These are phyloP conservation scores for Schizophyllum commune DNA, from an alignment of 1,284 basidiomycete species.

Conservation along the genomic window DNA sequence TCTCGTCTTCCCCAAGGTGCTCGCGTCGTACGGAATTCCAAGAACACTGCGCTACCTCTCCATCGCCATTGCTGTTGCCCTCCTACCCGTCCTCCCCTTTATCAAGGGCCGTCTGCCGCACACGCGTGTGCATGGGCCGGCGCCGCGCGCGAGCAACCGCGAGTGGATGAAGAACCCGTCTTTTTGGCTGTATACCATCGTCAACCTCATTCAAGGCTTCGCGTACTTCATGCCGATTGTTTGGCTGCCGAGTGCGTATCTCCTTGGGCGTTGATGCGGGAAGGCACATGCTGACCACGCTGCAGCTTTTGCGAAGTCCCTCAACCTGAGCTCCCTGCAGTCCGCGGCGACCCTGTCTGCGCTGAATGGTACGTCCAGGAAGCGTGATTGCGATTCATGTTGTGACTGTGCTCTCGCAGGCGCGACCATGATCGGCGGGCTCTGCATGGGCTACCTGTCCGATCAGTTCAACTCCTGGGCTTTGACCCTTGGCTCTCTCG, in stretches of 20 bases:
- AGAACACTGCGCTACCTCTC: slow-evolving; percentile 23
- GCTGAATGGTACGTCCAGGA: slow-evolving; percentile 17
- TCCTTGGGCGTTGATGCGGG: no score
- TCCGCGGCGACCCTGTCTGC: slow-evolving; percentile 21
- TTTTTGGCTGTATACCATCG: slow-evolving; percentile 23
- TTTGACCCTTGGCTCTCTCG: slow-evolving; percentile 22
- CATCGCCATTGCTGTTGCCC: slow-evolving; percentile 14
- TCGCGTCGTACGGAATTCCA: slow-evolving; percentile 18
- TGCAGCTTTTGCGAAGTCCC: slow-evolving; percentile 23
- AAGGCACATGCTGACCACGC: neutral
- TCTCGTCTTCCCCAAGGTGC: slow-evolving; percentile 22
- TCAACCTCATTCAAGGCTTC: slow-evolving; percentile 28
- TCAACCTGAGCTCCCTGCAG: slow-evolving; percentile 18
- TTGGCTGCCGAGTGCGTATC: slow-evolving; percentile 27
- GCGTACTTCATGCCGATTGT: slow-evolving; percentile 26
- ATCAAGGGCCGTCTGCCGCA: slow-evolving; percentile 27
- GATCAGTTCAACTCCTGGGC: slow-evolving; percentile 29
- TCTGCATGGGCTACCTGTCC: slow-evolving; percentile 26
- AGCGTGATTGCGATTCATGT: neutral
- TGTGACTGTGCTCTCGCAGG: slow-evolving; percentile 8
- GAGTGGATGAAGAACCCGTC: slow-evolving; percentile 18
- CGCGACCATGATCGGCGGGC: slow-evolving; percentile 24
- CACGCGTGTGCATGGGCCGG: slow-evolving; percentile 16
- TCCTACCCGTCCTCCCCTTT: slow-evolving; percentile 23
- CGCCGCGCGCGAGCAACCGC: slow-evolving; percentile 8